These are phyloP conservation scores for Fusarium sp. DNA, from an alignment of 2,329 filamentous ascomycete species.

Conservation along the genomic window DNA sequence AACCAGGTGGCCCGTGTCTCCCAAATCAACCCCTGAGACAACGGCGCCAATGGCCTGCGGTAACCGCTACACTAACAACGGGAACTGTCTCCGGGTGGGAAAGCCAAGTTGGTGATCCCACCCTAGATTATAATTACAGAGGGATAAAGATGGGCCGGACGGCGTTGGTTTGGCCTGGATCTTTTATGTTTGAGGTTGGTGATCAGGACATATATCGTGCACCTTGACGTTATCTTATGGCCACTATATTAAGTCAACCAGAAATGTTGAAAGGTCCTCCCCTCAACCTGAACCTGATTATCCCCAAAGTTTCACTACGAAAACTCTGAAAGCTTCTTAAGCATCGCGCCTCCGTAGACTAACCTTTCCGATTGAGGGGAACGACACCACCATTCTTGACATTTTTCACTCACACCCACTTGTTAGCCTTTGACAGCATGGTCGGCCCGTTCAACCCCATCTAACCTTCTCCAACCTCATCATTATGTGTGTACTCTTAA, in stretches of 20 bases:
- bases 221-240: conserved; percentile 1
- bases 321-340: conserved; percentile 35
- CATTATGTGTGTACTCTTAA: too few relatives aligned
- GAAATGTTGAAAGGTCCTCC: conserved; percentile 13
- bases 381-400: conserved; percentile 28
- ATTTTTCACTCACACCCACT: conserved; percentile 2
- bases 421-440: conserved; percentile 22
- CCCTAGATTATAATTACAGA: background rate
- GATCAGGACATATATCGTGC: conserved; percentile 12
- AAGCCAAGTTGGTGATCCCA: conserved; percentile 39
- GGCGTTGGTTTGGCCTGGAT: conserved; percentile 6
- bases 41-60: conserved; percentile 39
- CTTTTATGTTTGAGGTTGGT: conserved; percentile 8
- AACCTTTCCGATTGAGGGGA: conserved; percentile 40
- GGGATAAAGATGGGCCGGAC: conserved; percentile 20
- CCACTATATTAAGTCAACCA: conserved; percentile 4
- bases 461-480: conserved; percentile 24
- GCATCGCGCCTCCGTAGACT: conserved; percentile 34
- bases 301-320: conserved; percentile 10
- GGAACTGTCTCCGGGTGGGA: conserved; percentile 45
- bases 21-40: conserved; percentile 43
- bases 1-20: conserved; percentile 14
- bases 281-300: conserved; percentile 1
- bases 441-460: conserved; percentile 40
- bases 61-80: conserved; percentile 46